These are phyloP conservation scores for Cryptococcus maquisensis DNA, from an alignment of 1,284 basidiomycete genomes.

Conservation along the genomic window DNA sequence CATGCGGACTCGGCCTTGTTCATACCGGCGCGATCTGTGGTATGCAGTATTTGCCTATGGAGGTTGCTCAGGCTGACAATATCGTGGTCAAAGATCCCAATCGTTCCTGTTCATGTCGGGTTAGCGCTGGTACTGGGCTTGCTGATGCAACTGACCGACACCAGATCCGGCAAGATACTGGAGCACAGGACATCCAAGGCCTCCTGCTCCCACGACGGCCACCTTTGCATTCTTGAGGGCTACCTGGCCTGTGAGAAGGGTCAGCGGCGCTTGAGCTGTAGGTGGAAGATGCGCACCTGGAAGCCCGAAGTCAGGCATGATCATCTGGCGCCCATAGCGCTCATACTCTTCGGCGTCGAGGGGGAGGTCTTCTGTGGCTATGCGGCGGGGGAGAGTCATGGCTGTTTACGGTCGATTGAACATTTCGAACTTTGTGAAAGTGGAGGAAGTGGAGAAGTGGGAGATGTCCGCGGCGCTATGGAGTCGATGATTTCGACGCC, in stretches of 20 bases:
- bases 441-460: no score
- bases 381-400: background rate
- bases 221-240: conserved; percentile 71
- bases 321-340: conserved; percentile 96
- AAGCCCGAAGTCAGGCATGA: conserved; percentile 82
- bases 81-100: conserved; percentile 90
- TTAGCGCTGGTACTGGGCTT: background rate
- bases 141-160: conserved; percentile 59
- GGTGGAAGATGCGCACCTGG: conserved; percentile 54
- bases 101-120: conserved; percentile 29
- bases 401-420: background rate
- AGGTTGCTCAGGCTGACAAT: conserved; percentile 86
- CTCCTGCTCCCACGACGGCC: conserved; percentile 89
- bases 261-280: background rate
- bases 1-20: conserved; percentile 80
- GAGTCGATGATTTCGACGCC: no score
- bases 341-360: conserved; percentile 64
- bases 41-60: conserved; percentile 88
- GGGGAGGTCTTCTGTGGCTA: conserved; percentile 7
- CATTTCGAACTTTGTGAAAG: background rate
- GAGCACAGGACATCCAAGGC: conserved; percentile 90
- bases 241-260: conserved; percentile 63
- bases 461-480: no score
- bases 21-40: conserved; percentile 70
- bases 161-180: conserved; percentile 91